Evolutionary conservation across 805 yeast genomes (phyloP).

Genomic region (Candida ipomoeae): DNA sequence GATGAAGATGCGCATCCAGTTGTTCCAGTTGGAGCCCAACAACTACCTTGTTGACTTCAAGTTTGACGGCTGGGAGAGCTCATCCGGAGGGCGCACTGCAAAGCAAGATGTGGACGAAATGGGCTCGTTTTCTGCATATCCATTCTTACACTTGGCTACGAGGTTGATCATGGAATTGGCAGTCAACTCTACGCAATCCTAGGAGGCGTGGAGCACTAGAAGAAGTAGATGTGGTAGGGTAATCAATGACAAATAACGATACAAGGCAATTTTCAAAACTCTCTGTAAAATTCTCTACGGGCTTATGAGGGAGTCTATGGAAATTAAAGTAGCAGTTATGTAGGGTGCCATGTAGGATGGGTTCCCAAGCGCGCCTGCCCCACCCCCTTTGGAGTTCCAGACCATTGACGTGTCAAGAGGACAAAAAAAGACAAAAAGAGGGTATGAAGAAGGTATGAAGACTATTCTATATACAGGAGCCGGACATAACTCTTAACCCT

Average conservation of each 20-base stretch:
- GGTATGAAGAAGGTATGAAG: no score
- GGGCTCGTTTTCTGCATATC: conserved; percentile 91
- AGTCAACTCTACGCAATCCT: conserved; percentile 50
- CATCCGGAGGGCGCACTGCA: conserved; percentile 27
- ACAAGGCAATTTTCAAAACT: neutral
- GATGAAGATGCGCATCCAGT: conserved; percentile 96
- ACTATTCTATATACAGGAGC: no score
- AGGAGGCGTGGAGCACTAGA: neutral
- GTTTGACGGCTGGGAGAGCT: conserved; percentile 92
- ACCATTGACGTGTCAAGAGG: neutral
- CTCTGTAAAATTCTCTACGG: neutral
- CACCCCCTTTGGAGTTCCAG: neutral
- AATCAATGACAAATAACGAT: conserved; percentile 1
- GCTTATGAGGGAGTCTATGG: neutral
- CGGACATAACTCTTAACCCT: no score
- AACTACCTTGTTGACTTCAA: conserved; percentile 95
- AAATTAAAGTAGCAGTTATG: no score
- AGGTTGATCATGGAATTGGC: conserved; percentile 94
- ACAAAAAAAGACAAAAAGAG: no score
- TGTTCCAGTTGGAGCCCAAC: conserved; percentile 93
- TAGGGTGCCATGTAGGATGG: no score
- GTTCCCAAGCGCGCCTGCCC: neutral
- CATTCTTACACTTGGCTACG: conserved; percentile 89
- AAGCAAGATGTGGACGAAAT: conserved; percentile 58
- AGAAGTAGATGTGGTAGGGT: neutral